These are phyloP conservation scores for Boechera stricta DNA, from an alignment of 345 rosid genomes.

Conservation along the genomic window DNA sequence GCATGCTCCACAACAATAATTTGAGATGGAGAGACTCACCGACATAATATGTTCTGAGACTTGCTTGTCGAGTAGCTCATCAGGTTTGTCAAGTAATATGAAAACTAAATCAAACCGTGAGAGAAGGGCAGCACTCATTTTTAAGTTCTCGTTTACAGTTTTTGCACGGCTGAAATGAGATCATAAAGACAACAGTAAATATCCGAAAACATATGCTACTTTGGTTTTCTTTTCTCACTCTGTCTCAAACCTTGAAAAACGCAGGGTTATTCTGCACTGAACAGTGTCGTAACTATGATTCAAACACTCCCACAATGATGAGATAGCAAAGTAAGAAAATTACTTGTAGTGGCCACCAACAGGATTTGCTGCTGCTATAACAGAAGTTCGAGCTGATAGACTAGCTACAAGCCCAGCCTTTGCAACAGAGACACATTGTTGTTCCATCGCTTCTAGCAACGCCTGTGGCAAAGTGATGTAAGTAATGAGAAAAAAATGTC, in stretches of 20 bases:
- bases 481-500: conserved; percentile 36
- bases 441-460: conserved; percentile 99
- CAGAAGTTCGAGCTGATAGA: conserved; percentile 93
- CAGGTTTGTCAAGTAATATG: conserved; percentile 96
- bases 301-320: conserved; percentile 22
- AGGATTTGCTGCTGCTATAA: conserved; percentile 98
- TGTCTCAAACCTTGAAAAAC: conserved; percentile 18
- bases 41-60: conserved; percentile 96
- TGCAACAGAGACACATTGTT: conserved; percentile 97
- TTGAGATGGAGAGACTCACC: conserved; percentile 60
- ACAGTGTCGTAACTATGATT: conserved; percentile 16
- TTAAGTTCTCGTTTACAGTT: conserved; percentile 97
- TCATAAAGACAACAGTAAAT: conserved; percentile 34
- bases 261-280: conserved; percentile 20
- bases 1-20: conserved; percentile 6
- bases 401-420: conserved; percentile 99
- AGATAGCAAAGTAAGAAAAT: conserved; percentile 36
- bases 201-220: conserved; percentile 2
- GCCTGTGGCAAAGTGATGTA: conserved; percentile 58
- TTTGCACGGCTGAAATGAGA: conserved; percentile 90
- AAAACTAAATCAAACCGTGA: conserved; percentile 96
- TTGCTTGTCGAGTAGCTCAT: conserved; percentile 89
- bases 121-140: conserved; percentile 95
- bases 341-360: conserved; percentile 99
- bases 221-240: conserved; percentile 16